Percentiles rank a stretch among this genome's conserved stretches.
These are phyloP conservation scores for Hanseniaspora osmophila DNA, from an alignment of 805 yeast species.

Conservation along the genomic window DNA sequence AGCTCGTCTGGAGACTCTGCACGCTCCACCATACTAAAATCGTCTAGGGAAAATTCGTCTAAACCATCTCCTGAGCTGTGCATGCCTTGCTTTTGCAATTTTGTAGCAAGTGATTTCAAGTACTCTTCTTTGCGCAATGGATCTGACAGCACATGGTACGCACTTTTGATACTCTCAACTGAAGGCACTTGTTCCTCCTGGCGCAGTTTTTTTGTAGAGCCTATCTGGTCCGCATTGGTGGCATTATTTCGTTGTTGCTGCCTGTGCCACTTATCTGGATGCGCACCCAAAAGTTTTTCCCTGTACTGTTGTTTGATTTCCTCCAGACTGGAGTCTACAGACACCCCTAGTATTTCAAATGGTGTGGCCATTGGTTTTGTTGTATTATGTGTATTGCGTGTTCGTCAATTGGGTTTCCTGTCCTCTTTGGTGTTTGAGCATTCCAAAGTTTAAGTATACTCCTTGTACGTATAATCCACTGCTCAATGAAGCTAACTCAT, in stretches of 20 bases:
- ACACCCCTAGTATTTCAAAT: conserved; percentile 47
- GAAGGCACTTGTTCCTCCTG: conserved; percentile 8
- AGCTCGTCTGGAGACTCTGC: conserved; percentile 22
- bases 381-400: neutral
- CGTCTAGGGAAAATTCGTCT: conserved; percentile 53
- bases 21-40: conserved; percentile 25
- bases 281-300: conserved; percentile 41
- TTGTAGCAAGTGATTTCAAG: conserved; percentile 31
- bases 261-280: conserved; percentile 56
- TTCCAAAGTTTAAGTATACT: too few relatives aligned
- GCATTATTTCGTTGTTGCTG: conserved; percentile 2
- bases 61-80: conserved; percentile 47
- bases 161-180: conserved; percentile 40
- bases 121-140: conserved; percentile 30
- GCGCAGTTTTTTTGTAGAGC: neutral
- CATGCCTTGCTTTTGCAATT: conserved; percentile 21
- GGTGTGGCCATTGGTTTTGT: conserved; percentile 17
- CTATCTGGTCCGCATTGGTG: neutral
- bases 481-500: too few relatives aligned
- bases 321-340: conserved; percentile 21
- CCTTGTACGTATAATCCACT: too few relatives aligned
- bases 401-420: neutral
- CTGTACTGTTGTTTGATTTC: conserved; percentile 55
- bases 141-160: conserved; percentile 45
- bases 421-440: neutral